Percentiles rank a stretch among this genome's conserved stretches.
These are phyloP conservation scores for Allium cepa DNA, from an alignment of 106 monocot genomes.

Conservation along the genomic window DNA sequence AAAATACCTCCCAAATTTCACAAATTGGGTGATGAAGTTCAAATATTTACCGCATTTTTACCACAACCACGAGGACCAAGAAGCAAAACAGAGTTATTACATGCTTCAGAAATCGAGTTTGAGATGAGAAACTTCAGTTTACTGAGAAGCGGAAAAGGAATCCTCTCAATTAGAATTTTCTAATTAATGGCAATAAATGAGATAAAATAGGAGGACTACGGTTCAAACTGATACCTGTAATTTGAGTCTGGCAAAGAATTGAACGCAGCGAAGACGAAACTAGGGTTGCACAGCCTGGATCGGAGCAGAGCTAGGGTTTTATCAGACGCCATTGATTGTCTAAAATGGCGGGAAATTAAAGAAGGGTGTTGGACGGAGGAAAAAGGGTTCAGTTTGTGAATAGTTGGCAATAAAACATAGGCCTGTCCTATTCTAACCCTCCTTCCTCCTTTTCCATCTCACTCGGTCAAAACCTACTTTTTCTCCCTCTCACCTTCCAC, in stretches of 20 bases:
- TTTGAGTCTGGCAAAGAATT: slow-evolving; percentile 53
- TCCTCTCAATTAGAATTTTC: neutral
- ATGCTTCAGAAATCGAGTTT: slow-evolving; percentile 58
- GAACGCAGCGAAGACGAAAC: slow-evolving; percentile 45
- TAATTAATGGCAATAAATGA: neutral
- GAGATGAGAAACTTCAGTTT: slow-evolving; percentile 77
- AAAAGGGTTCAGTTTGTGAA: neutral
- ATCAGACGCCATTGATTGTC: slow-evolving; percentile 17
- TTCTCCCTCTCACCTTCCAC: too few species aligned
- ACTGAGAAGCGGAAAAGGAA: slow-evolving; percentile 14
- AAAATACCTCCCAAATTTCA: neutral
- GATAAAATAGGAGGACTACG: neutral
- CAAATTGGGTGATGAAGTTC: neutral
- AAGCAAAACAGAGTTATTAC: slow-evolving; percentile 87
- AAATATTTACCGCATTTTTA: slow-evolving; percentile 49
- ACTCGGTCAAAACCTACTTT: too few species aligned
- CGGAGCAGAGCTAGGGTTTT: slow-evolving; percentile 61
- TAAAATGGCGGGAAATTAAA: slow-evolving; percentile 7
- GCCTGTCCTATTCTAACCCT: too few species aligned
- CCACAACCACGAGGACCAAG: slow-evolving; percentile 86
- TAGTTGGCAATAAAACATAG: too few species aligned
- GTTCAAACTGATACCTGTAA: slow-evolving; percentile 45
- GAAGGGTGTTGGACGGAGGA: neutral
- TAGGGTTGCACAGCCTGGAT: slow-evolving; percentile 46
- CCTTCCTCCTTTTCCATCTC: too few species aligned